Base-by-base conservation (phyloP, 345 rosid species). In the Orychophragmus violaceus region DNA sequence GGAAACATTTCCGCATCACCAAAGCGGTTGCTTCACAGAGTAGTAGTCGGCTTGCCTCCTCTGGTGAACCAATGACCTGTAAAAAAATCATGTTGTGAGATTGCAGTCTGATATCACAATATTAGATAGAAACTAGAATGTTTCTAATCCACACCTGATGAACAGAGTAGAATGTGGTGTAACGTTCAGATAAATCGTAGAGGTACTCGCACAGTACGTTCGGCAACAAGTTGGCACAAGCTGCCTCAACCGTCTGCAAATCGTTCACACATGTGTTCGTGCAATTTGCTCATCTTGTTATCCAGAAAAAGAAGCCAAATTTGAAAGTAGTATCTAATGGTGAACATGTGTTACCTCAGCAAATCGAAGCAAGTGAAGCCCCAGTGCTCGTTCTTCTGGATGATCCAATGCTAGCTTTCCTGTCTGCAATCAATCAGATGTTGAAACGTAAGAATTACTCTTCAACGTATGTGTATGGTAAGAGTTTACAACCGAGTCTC, bases 1-100 rank as follows among this genome's bases (percentile, higher is more conserved):
- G 72, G 73, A 94, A 90, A 80, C 96, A 90, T 81, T 88, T 84
- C 62, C 96, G 62, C 97, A 94, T 94, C 3, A 90, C 99, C 27
- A 77, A 74, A 0, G 97, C 99, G 0, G 97, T 84, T 60, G 97
- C 97, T 83, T 90, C 95, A 39, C 97, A 90, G 5, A 94, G 78
- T 52, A 94, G 70, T 41, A 90, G 83, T 63, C 97, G 81, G 55
- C 97, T 88, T 22, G 89, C 79, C 75, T 94, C 96, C 76, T 85
- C 86, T 2, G 85, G 76, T 25, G 95, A 82, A 22, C 93, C 96
- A 17, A 80, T 81, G 49, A 94, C 99, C 99, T 94, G 87, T 48
- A 49, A 9, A 58, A 29, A 14, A 22, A 33, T 50, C 2, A 72
- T 58, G 44, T 49, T 57, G 60, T 21, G 45, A 49, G 66, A 58